Base-by-base conservation (phyloP, 139 green algal species). In the Chlorella vulgaris region DNA sequence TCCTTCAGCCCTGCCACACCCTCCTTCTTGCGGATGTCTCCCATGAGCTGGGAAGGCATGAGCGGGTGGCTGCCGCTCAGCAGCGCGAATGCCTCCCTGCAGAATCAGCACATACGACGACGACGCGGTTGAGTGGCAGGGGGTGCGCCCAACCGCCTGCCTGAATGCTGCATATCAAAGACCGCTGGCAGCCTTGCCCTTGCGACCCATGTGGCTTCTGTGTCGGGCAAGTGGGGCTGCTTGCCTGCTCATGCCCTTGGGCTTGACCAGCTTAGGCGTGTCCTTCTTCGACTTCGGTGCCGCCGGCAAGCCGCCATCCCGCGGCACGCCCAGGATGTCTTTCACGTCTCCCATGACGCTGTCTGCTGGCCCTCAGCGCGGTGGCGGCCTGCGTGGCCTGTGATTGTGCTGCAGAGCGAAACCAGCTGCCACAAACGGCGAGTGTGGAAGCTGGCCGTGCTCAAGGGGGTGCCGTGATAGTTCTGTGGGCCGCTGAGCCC, bases 51-150 rank as follows among this genome's bases (percentile, higher is more conserved):
- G 19, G 88, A 90, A 5, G 93, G 90, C 3, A 94, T 90, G 50
- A 98, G 92, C 22, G 94, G 94, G 76, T 98, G 94, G 36, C 87
- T 90, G 42, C 83, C 86, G 31, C 92, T 92, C 35, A 98, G 81
- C 70, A 98, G 83, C 15, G 93, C 94, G 82, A 97, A 98, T 0
- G 95, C 95, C 78, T 98, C 95, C 5, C 95, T 85, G 81, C 87
- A 93, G 84, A 92, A 62, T 90, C 26, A 90, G 88, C 58, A 81
- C 7, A 8, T 19, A 40, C 3, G 51, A 29, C 28, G 10, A 76
- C 24, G 69, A 61, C 69, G n/a, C 1, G 8, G 60, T 71, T 29
- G 78, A 67, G 38, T 7, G 38, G 73, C 58, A 60, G 78, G 61
- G 31, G 22, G 50, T 1, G 70, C n/a, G n/a, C n/a, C n/a, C n/a